Conservation (phyloP, 768 basidiomycete species). For the Tubosaeta brunneosetosa region DNA sequence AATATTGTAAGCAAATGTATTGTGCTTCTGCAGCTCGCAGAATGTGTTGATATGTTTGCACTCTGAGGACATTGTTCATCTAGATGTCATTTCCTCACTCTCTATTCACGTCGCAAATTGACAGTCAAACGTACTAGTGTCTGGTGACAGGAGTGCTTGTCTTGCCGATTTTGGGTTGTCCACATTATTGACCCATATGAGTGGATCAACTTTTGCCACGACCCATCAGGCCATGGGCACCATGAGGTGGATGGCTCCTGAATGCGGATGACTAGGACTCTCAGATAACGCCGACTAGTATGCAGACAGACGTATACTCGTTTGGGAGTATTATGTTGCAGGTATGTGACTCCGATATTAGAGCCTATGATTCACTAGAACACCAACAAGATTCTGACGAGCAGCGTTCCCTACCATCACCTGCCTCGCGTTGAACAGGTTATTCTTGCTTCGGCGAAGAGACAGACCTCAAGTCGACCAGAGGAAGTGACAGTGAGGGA, state of each 20-base stretch:
- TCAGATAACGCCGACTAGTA: not conserved
- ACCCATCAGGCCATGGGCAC: not conserved
- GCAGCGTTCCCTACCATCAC: conserved; percentile 1
- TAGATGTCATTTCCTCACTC: too few species aligned
- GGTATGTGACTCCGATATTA: not conserved
- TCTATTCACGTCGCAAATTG: not conserved
- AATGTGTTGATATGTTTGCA: not conserved
- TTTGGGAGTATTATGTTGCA: conserved; percentile 12
- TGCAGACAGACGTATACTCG: conserved; percentile 4
- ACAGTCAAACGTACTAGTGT: conserved; percentile 1
- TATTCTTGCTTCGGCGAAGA: not conserved
- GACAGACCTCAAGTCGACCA: not conserved
- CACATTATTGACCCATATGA: not conserved
- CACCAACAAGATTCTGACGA: not conserved
- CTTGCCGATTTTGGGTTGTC: conserved; percentile 10
- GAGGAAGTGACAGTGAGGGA: not conserved
- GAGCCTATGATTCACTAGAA: not conserved
- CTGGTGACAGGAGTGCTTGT: not conserved
- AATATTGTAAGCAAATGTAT: not conserved
- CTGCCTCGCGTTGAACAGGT: not conserved
- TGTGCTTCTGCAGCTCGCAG: not conserved
- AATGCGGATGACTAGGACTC: not conserved
- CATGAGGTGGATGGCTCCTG: not conserved
- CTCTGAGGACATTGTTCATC: not conserved
- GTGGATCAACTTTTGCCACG: not conserved